Base-by-base conservation (phyloP, 2,329 filamentous ascomycete species). In the Cercospora sp. region DNA sequence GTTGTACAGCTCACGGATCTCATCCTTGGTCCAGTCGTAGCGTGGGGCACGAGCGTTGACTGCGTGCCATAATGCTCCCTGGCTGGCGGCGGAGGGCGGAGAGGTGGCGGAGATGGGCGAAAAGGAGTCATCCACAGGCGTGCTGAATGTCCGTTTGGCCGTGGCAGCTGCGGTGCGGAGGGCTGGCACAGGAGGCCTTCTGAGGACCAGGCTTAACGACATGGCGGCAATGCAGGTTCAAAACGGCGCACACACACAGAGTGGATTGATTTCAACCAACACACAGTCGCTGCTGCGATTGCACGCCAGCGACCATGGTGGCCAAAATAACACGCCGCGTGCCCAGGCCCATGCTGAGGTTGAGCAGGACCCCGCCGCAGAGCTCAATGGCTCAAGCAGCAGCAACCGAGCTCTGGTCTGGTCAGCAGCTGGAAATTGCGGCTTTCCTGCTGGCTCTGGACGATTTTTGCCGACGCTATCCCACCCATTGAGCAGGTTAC, bases 1-100 rank as follows among this genome's bases (percentile, higher is more conserved):
- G 77, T 94, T 87, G 81, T 95, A 96, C 74, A 97, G 90, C 71
- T 91, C 87, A 9, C 89, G 83, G 70, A 97, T 93, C 81, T 97
- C 91, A 71, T 94, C 89, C 72, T 86, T 88, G 5, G 91, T 92
- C 93, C 93, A 97, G 79, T 89, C 86, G 75, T 89, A 90, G 61
- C 92, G 85, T 12, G 91, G 87, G 5, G 77, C 81, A 1, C 81
- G 85, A 24, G 90, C 88, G 55, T 85, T 82, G 24, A 91, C 83
- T 8, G 91, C 90, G 72, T 78, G 73, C 67, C 80, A 77, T 60
- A 84, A 77, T 60, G 78, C 77, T 67, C 69, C 74, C 45, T 74
- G 69, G 72, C 71, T 18, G 74, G 65, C 10, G 73, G 74, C 7
- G 74, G 70, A 21, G 18, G 73, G 71, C n/a, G 73, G 70, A 60